These are phyloP conservation scores for Dactylellina haptotyla DNA, from an alignment of 2,329 filamentous ascomycete genomes.

Conservation along the genomic window DNA sequence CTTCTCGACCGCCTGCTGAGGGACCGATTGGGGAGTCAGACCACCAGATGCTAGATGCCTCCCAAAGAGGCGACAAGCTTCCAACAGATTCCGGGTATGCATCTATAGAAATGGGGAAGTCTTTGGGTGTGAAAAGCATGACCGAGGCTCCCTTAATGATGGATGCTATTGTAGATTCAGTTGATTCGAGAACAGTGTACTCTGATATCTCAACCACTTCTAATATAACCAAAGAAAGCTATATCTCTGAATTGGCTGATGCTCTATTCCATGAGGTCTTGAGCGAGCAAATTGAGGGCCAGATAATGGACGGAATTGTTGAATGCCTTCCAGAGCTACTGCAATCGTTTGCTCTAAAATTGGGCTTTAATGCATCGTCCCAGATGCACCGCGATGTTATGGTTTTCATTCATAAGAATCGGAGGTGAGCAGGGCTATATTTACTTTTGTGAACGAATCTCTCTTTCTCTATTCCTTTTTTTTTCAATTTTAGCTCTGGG, in stretches of 20 bases:
- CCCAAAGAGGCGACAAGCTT: neutral
- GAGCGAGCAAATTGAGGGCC: constrained; percentile 44
- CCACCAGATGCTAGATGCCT: neutral
- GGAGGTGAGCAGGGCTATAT: neutral
- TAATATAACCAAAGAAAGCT: no score
- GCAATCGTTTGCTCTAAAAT: constrained; percentile 39
- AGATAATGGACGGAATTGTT: constrained; percentile 11
- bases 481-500: neutral
- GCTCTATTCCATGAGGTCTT: neutral
- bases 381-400: neutral
- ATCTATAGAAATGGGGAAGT: neutral
- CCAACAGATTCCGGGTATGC: neutral
- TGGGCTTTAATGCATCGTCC: neutral
- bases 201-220: no score
- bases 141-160: no score
- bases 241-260: neutral
- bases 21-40: neutral
- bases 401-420: neutral
- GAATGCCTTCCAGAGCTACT: constrained; percentile 57
- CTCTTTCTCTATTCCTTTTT: neutral
- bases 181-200: no score
- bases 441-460: neutral
- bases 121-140: no score
- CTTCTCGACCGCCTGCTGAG: no score
- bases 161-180: no score